Percentiles rank a stretch among this genome's conserved stretches.
These are phyloP conservation scores for Gynochthodes officinalis DNA, from an alignment of 257 asterid genomes.

Conservation along the genomic window DNA sequence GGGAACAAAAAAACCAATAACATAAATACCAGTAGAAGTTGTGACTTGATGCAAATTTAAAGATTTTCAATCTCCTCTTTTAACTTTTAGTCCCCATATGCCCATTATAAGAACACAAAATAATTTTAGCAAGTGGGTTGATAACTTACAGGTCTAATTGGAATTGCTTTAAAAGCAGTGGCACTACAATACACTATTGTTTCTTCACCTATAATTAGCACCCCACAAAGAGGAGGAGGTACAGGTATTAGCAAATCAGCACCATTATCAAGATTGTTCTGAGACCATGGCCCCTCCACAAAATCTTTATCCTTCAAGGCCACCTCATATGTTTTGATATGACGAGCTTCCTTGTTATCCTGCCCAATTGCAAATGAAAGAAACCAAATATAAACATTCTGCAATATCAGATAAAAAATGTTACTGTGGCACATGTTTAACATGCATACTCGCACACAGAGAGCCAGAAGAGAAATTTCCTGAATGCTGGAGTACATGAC, in stretches of 20 bases:
- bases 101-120: background rate
- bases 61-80: background rate
- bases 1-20: background rate
- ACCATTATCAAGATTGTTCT: constrained; percentile 89
- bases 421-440: background rate
- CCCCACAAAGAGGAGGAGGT: constrained; percentile 94
- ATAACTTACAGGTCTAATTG: constrained; percentile 74
- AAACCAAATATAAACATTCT: background rate
- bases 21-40: background rate
- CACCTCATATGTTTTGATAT: constrained; percentile 85
- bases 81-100: constrained; percentile 12
- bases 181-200: constrained; percentile 88
- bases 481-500: background rate
- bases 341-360: constrained; percentile 94
- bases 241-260: constrained; percentile 89
- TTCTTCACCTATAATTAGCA: constrained; percentile 91
- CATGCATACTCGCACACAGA: background rate
- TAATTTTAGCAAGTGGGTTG: constrained; percentile 16
- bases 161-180: constrained; percentile 78
- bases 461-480: no score
- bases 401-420: background rate
- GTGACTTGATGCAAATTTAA: background rate
- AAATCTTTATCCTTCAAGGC: constrained; percentile 86
- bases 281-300: constrained; percentile 96
- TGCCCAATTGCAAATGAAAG: constrained; percentile 27